Base-by-base conservation (phyloP, 2,329 filamentous ascomycete genomes). In the Colletotrichum destructivum region DNA sequence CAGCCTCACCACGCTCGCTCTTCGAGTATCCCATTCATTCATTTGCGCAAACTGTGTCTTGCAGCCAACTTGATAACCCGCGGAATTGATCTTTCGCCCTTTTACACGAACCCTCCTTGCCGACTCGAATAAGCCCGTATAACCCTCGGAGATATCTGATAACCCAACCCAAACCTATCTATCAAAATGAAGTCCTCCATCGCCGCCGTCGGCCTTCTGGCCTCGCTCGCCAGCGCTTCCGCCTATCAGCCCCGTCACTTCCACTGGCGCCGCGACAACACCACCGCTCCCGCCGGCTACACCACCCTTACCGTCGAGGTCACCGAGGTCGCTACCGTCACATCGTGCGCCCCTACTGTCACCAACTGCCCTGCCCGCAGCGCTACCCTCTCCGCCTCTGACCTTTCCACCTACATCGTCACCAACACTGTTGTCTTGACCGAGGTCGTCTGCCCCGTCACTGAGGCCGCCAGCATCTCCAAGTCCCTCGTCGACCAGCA, bases 291-390 rank as follows among this genome's bases (percentile, higher is more conserved):
- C 21, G 66, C 70, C 67, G 76, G 75, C 66, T 70, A 78, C 75
- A 85, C 83, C 64, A 85, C 84, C 47, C 74, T 84, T 71, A 84
- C 87, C 75, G 83, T 90, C 82, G 84, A 86, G 83, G 81, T 84
- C 78, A 90, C 88, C 70, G 81, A 88, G 78, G 81, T 88, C 74
- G 82, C 87, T 73, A 90, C 88, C 80, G 83, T 90, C 81, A 90
- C 85, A 76, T 89, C 87, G 69, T 90, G 88, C 79, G 87, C 83
- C 73, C 82, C 88, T 67, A 87, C 85, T 68, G 84, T 89, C 78
- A 89, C 88, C 80, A 82, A 89, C 88, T 91, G 89, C 81, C 83
- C 83, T 66, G 77, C 80, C 26, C 80, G 75, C 62, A 76, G 81
- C 62, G 79, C 79, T 62, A 75, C 77, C 71, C 76, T 84, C 57